Evolutionary conservation across 2,329 filamentous ascomycete genomes (phyloP).

Genomic region (Pseudogymnoascus sp.): DNA sequence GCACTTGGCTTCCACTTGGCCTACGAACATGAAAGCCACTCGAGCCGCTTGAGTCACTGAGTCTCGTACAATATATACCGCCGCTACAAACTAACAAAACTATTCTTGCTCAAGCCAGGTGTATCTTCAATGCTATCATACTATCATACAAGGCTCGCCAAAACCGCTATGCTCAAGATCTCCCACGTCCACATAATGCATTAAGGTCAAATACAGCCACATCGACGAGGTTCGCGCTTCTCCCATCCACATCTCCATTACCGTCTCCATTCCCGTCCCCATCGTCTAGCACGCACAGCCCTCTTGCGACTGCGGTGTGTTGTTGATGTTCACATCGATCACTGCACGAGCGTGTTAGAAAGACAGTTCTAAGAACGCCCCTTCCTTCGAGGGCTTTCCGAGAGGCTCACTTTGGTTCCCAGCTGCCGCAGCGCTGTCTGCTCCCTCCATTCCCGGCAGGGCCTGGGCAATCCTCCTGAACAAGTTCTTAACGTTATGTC

Average conservation of each 20-base stretch:
- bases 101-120: constrained; percentile 14
- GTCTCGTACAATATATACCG: not conserved
- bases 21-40: not conserved
- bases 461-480: constrained; percentile 98
- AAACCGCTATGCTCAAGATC: constrained; percentile 27
- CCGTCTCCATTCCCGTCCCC: not conserved
- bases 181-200: constrained; percentile 17
- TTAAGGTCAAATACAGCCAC: constrained; percentile 14
- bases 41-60: not conserved
- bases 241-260: not conserved
- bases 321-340: constrained; percentile 88
- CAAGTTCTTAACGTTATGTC: constrained; percentile 94
- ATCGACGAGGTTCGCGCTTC: constrained; percentile 11
- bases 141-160: constrained; percentile 26
- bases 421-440: constrained; percentile 65
- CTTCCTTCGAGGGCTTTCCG: not conserved
- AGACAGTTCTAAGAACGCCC: not conserved
- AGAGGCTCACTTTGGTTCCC: constrained; percentile 63
- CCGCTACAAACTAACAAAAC: constrained; percentile 17
- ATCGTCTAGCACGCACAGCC: constrained; percentile 55
- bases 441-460: constrained; percentile 92
- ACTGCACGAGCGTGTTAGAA: constrained; percentile 42
- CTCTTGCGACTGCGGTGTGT: constrained; percentile 60
- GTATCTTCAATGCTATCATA: constrained; percentile 15
- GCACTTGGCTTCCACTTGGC: not conserved